Conservation (phyloP, 257 asterid genomes). For the Salvia splendens region DNA sequence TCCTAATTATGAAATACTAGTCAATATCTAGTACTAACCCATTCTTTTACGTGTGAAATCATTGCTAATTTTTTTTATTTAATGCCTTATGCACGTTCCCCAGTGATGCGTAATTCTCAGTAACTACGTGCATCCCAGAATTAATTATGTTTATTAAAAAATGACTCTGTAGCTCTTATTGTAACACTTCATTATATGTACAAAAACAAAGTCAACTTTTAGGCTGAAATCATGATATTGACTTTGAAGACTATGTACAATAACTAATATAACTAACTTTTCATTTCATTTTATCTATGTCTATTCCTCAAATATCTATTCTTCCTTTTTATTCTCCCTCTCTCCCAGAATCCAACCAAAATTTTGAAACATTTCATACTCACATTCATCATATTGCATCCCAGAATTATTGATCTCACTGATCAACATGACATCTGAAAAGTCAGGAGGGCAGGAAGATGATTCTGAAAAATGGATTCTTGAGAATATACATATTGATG, state of each 20-base stretch:
- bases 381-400: not conserved
- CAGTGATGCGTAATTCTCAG: slow-evolving; percentile 4
- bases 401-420: not conserved
- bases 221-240: too few relatives aligned
- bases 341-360: slow-evolving; percentile 16
- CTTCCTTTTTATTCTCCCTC: slow-evolving; percentile 21
- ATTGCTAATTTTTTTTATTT: not conserved
- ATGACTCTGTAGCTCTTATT: not conserved
- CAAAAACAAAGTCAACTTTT: too few relatives aligned
- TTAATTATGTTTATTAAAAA: not conserved
- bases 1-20: not conserved
- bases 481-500: slow-evolving; percentile 52
- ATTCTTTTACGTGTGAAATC: not conserved
- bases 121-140: slow-evolving; percentile 32
- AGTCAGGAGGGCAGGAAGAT: slow-evolving; percentile 22
- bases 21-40: not conserved
- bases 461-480: slow-evolving; percentile 56
- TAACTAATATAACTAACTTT: slow-evolving; percentile 43
- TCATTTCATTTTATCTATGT: not conserved
- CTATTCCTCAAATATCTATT: not conserved
- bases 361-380: not conserved
- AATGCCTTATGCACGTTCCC: slow-evolving; percentile 16
- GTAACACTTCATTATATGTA: too few relatives aligned
- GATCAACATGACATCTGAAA: slow-evolving; percentile 34
- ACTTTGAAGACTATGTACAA: not conserved